Evolutionary conservation across 257 asterid genomes (phyloP), one percentile per base, ranked within the genome.

Genomic region (Solanum appendiculatum): DNA sequence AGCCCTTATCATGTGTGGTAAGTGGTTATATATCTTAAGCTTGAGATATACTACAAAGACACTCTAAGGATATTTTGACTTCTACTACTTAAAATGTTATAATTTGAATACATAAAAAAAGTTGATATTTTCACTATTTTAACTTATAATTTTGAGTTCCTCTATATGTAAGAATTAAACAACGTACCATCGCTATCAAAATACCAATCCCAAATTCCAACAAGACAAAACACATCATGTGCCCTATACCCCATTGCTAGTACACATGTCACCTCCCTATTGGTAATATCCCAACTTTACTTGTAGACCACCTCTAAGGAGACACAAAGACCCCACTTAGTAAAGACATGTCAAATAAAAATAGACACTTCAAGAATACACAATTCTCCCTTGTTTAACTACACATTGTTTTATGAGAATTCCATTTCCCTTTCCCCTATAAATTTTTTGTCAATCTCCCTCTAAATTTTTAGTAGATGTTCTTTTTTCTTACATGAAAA

Each of bases 301-400:
- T 64, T 77, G 56, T 66, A 58, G 46, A 40, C 85, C 85, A 82
- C 85, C 87, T 27, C 27, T 21, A 16, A 84, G 87, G 86, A 56
- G 88, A 86, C 90, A 86, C 12, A 72, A 33, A 54, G 82, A 58
- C 51, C 90, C 85, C 54, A n/a, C 13, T 13, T 29, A n/a, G 66
- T 54, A 64, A 74, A 54, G 87, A 88, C 90, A 72, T 37, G 46
- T 73, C 40, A 46, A 78, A 74, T 8, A 15, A 86, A 60, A 63
- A 29, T 60, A n/a, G 29, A 48, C 77, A 36, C 36, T 77, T 77
- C 64, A 75, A 64, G 73, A 64, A 29, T 29, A 82, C 88, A 88
- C 9, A 37, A 46, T 89, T 89, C 87, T 69, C 85, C 89, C 86
- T 83, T 63, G 68, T 86, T 89, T 63, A 75, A 60, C 86, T 46